Evolutionary conservation across 2,329 filamentous ascomycete species (phyloP), one percentile per base, ranked within the genome.

Genomic region (Aspergillus quadricinctus): DNA sequence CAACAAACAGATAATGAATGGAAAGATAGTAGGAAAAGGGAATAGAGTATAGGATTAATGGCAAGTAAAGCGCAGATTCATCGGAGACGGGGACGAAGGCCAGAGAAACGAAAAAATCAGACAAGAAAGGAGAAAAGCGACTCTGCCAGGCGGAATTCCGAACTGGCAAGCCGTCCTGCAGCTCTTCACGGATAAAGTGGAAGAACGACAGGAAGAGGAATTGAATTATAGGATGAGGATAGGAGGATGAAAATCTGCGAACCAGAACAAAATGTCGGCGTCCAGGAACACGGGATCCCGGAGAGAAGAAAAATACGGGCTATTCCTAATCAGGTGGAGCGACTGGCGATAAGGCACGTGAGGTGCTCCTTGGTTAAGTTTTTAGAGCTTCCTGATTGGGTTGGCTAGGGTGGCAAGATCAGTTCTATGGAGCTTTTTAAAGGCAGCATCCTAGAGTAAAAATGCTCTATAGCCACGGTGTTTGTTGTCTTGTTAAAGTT

Each of bases 141-240:
- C 50, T 35, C 48, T 58, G 50, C 51, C 48, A 57, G 55, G 51
- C 50, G 49, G 53, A 55, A 50, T 35, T 59, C 52, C 56, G 52
- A 50, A 54, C 53, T 61, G 52, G 55, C 51, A 59, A 64, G 64
- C 60, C 62, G 61, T 62, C 62, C 66, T 62, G 64, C 64, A 69
- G 63, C 64, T 63, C 61, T 71, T 61, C 56, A 57, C 61, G 49
- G 49, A 49, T 55, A 43, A 54, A 57, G 54, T 48, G 46, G 48
- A 59, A 46, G 54, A 53, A 55, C 61, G 56, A 48, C 49, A 51
- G 54, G 62, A 66, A 63, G 57, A 50, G 60, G 56, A 50, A 49
- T 41, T 54, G 56, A 51, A 49, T 41, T 54, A 45, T 52, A 41
- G 50, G 50, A 41, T 51, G 50, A 55, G 52, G 52, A 61, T 57